A percentile compares a stretch with the other conserved stretches of the same genome.
These are phyloP conservation scores for Sporisorium scitamineum DNA, from an alignment of 1,284 basidiomycete genomes.

Conservation along the genomic window DNA sequence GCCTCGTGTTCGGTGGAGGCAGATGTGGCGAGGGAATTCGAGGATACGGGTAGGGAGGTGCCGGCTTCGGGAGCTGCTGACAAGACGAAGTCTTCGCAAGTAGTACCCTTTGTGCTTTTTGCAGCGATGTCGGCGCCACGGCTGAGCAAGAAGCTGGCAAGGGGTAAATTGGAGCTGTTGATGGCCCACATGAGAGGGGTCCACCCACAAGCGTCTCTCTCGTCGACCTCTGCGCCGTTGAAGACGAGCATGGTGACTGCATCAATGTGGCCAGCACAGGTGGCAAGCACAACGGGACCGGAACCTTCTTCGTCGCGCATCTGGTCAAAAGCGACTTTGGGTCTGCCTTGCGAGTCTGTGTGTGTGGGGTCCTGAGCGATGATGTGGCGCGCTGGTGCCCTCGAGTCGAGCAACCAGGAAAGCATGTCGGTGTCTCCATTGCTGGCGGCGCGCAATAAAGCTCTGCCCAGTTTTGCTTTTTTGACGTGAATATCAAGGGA, in stretches of 20 bases:
- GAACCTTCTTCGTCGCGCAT: constrained; percentile 55
- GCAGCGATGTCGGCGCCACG: constrained; percentile 74
- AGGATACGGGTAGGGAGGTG: background rate
- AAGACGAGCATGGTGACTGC: constrained; percentile 56
- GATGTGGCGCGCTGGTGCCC: constrained; percentile 30
- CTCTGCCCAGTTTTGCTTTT: constrained; percentile 33
- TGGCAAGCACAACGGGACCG: constrained; percentile 61
- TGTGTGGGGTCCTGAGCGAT: constrained; percentile 12
- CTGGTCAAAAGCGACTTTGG: constrained; percentile 22
- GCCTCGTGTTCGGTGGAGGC: constrained; percentile 47
- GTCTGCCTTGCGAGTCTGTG: constrained; percentile 18
- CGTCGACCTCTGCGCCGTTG: constrained; percentile 58
- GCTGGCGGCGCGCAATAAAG: constrained; percentile 51
- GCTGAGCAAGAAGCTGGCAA: constrained; percentile 90
- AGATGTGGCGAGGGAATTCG: background rate
- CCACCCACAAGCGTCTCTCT: constrained; percentile 76
- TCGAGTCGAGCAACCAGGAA: constrained; percentile 54
- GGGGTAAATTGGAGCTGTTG: constrained; percentile 85
- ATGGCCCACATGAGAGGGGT: constrained; percentile 94
- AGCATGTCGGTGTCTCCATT: constrained; percentile 61
- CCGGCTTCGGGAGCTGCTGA: constrained; percentile 50
- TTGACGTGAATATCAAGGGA: constrained; percentile 16
- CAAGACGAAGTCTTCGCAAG: constrained; percentile 63
- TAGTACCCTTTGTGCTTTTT: constrained; percentile 53
- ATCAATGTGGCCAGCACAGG: constrained; percentile 60